Conservation (phyloP, 768 basidiomycete genomes). For the Gyrodon lividus region DNA sequence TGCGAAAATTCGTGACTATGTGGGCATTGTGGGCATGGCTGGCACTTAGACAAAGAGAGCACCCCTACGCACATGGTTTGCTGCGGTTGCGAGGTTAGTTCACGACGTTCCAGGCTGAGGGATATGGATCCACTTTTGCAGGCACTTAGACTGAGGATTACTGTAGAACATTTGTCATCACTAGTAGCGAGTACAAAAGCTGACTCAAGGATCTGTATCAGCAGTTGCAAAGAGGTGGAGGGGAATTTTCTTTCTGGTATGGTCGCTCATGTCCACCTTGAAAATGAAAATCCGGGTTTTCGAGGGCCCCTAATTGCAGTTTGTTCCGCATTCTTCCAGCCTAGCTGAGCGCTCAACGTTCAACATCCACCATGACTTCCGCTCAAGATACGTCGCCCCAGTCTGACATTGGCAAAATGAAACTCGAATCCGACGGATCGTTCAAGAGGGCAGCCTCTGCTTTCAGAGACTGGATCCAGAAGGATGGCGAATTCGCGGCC, state of each 20-base stretch:
- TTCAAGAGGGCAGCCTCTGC: slow-evolving; percentile 56
- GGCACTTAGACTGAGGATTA: slow-evolving; percentile 3
- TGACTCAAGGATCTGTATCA: slow-evolving; percentile 4
- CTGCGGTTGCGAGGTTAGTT: background rate
- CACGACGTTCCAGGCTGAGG: too few species aligned
- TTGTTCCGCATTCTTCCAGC: background rate
- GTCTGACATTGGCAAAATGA: slow-evolving; percentile 55
- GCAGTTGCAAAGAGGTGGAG: background rate
- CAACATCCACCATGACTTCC: slow-evolving; percentile 28
- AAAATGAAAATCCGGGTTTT: slow-evolving; percentile 9
- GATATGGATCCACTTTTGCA: too few species aligned
- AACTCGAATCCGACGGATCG: slow-evolving; percentile 57
- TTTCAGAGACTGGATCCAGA: slow-evolving; percentile 58
- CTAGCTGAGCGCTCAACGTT: background rate
- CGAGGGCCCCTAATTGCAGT: slow-evolving; percentile 7
- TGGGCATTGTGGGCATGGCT: slow-evolving; percentile 87
- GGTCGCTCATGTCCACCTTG: slow-evolving; percentile 2
- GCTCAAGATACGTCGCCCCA: slow-evolving; percentile 34
- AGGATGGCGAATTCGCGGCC: slow-evolving; percentile 63
- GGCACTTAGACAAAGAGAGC: slow-evolving; percentile 51
- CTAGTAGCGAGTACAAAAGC: background rate
- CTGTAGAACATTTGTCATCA: slow-evolving; percentile 14
- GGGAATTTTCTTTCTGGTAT: slow-evolving; percentile 17
- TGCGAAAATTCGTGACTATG: slow-evolving; percentile 86
- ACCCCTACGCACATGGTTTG: background rate